Evolutionary conservation across 2,329 filamentous ascomycete genomes (phyloP).

Genomic region (Exophiala sp.): DNA sequence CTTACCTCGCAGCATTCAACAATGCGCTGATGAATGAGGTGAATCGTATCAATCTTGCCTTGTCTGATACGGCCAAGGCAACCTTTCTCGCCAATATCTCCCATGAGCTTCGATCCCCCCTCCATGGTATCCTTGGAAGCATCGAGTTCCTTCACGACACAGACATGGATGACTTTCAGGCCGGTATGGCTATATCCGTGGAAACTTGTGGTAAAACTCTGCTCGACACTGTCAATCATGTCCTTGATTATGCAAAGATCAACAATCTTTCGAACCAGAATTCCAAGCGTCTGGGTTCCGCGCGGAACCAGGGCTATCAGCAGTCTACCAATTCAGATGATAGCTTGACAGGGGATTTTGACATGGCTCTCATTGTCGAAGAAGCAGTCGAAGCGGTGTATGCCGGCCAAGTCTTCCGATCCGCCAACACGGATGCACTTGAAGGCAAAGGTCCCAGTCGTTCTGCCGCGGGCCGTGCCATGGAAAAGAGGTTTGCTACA

Average conservation of each 20-base stretch:
- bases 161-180: conserved; percentile 39
- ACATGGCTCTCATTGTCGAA: conserved; percentile 31
- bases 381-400: conserved; percentile 53
- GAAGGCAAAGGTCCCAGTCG: conserved; percentile 11
- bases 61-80: conserved; percentile 42
- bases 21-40: conserved; percentile 44
- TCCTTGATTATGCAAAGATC: conserved; percentile 53
- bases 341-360: conserved; percentile 32
- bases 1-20: conserved; percentile 41
- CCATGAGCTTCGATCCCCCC: conserved; percentile 43
- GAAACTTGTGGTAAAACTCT: conserved; percentile 42
- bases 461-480: conserved; percentile 16
- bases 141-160: conserved; percentile 41
- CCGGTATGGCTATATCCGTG: conserved; percentile 38
- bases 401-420: conserved; percentile 42
- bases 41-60: conserved; percentile 41
- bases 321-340: conserved; percentile 19
- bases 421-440: conserved; percentile 14
- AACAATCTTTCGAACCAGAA: conserved; percentile 34
- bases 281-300: conserved; percentile 2
- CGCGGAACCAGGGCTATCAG: neutral
- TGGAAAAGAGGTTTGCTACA: conserved; percentile 6
- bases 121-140: conserved; percentile 43
- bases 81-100: conserved; percentile 45
- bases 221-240: conserved; percentile 44